phyloP scores from a whole-genome alignment of 768 basidiomycete species.

The Boletus subparvulus region DNA sequence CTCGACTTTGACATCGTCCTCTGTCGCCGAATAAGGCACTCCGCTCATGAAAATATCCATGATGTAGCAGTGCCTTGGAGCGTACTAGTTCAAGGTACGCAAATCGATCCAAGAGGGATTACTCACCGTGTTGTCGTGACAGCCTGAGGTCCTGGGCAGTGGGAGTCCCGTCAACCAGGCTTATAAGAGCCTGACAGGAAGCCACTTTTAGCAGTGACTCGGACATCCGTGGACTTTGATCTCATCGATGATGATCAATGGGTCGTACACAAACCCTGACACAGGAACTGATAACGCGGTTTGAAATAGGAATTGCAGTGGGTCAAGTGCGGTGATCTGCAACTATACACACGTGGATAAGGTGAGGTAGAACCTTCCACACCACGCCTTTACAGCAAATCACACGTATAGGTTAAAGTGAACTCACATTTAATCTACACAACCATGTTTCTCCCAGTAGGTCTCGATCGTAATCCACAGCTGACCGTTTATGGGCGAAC shows the following conservation, averaged over 20 bases:
- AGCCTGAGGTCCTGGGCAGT: conserved; percentile 2
- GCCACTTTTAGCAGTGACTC: background rate
- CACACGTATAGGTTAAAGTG: conserved; percentile 1
- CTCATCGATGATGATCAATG: conserved; percentile 22
- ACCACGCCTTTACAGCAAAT: background rate
- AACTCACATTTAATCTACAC: conserved; percentile 46
- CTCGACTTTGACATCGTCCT: conserved; percentile 33
- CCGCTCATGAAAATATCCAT: conserved; percentile 39
- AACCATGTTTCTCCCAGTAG: conserved; percentile 53
- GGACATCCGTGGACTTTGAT: background rate
- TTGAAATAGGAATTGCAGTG: background rate
- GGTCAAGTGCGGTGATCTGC: conserved; percentile 14
- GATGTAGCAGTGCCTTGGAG: conserved; percentile 3
- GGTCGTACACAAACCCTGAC: background rate
- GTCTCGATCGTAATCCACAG: conserved; percentile 34
- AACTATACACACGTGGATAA: background rate
- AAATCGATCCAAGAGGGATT: background rate
- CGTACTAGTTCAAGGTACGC: background rate
- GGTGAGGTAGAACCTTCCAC: background rate
- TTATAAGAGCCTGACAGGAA: conserved; percentile 15
- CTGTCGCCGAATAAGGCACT: conserved; percentile 27
- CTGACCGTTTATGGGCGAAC: conserved; percentile 28
- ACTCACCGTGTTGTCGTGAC: conserved; percentile 23
- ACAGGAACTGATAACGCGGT: conserved; percentile 4
- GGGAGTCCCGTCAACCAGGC: background rate